Evolutionary conservation across 805 yeast genomes (phyloP), one percentile per base, ranked within the genome.

Genomic region (Nakazawaea anatomiae): DNA sequence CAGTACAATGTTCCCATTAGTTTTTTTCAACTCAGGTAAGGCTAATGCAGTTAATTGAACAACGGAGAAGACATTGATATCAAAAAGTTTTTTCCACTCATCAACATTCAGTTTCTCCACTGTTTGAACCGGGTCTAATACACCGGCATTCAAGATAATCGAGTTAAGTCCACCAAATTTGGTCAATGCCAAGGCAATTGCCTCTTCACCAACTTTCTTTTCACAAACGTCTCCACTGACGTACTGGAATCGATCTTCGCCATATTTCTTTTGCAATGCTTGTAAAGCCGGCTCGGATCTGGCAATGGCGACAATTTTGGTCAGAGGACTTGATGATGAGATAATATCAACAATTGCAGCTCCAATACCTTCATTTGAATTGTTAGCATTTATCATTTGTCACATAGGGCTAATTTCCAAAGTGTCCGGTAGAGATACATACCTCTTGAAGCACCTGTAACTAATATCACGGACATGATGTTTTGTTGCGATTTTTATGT

Each of bases 121-220:
- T 55, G 71, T 65, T 43, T 69, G 71, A 5, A 92, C 96, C 0
- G 97, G 96, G 27, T 81, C 90, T 54, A 94, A 70, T 0, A 85
- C 80, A 5, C 96, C 96, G 1, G 96, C 96, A 65, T 89, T 88
- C 36, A 88, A 84, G 41, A 89, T 73, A 14, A 87, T 60, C 0
- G 87, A 75, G 61, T 87, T 81, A 39, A 89, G 67, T 18, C 65
- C 65, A 1, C 89, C 89, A 60, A 77, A 83, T 47, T 68, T 70
- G 5, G 60, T 56, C 6, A 79, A 58, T 1, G 88, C 79, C 14
- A 64, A 46, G 0, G 67, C 62, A 10, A 87, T 68, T 1, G 82
- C 72, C 5, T 61, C 54, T 2, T 61, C 54, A 5, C 72, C 58
- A 2, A 72, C 66, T 1, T 55, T 53, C 2, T 67, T 64, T 12